These are phyloP conservation scores for Candida insectorum DNA, from an alignment of 805 yeast species.

Conservation along the genomic window DNA sequence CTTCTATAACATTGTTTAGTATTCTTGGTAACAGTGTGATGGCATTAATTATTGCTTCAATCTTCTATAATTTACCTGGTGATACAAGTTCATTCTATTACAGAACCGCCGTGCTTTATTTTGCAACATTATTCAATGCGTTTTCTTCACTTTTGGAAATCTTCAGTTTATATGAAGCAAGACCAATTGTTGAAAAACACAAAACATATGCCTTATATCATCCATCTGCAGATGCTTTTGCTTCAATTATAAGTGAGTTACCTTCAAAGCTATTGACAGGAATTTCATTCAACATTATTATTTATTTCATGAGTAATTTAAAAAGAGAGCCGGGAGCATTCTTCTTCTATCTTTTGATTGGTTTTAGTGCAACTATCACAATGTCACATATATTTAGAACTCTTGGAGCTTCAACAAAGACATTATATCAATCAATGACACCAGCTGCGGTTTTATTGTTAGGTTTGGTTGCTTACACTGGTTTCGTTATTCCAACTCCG, in stretches of 20 bases:
- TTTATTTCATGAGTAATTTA: slow-evolving; percentile 50
- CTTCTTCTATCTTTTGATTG: slow-evolving; percentile 34
- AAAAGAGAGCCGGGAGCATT: slow-evolving; percentile 35
- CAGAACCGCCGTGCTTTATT: slow-evolving; percentile 62
- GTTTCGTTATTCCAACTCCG: slow-evolving; percentile 44
- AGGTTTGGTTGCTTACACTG: slow-evolving; percentile 56
- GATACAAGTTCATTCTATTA: slow-evolving; percentile 56
- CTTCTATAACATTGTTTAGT: slow-evolving; percentile 50
- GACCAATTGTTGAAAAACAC: slow-evolving; percentile 70
- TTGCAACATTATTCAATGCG: slow-evolving; percentile 59
- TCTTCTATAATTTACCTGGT: slow-evolving; percentile 49
- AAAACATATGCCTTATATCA: slow-evolving; percentile 68
- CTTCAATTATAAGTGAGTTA: slow-evolving; percentile 56
- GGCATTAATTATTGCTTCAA: slow-evolving; percentile 59
- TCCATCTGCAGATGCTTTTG: slow-evolving; percentile 72
- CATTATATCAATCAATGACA: slow-evolving; percentile 44
- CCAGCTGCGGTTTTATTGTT: slow-evolving; percentile 46
- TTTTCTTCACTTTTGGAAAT: slow-evolving; percentile 60
- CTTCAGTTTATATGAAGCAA: slow-evolving; percentile 54
- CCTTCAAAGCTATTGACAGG: slow-evolving; percentile 52
- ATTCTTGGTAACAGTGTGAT: slow-evolving; percentile 52
- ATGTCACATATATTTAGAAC: slow-evolving; percentile 44
- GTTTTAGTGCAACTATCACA: slow-evolving; percentile 30
- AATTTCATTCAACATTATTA: slow-evolving; percentile 25
- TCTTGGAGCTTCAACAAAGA: slow-evolving; percentile 42